Evolutionary conservation across 345 rosid species (phyloP), one percentile per base, ranked within the genome.

Genomic region (Heritiera littoralis): DNA sequence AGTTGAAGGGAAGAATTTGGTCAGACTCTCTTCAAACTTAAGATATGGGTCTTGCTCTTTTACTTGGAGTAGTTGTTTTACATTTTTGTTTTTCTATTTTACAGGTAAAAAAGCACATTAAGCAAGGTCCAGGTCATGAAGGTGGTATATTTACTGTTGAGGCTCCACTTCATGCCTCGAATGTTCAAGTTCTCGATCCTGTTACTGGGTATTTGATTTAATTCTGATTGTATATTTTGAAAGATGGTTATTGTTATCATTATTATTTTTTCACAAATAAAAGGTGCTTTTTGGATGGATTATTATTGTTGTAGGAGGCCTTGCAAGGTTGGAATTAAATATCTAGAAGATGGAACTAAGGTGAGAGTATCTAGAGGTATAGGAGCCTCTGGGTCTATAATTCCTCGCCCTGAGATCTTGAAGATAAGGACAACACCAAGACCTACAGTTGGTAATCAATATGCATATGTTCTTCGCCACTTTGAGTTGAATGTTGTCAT

Each of bases 141-240:
- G 99, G 99, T 80, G 99, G 99, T 28, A 94, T 97, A 74, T 94
- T 97, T 81, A 82, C 99, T 0, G 93, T 97, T 15, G 99, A 97
- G 84, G 99, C 98, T 69, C 99, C 98, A 72, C 87, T 97, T 71
- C 99, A 97, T 81, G 98, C 87, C 74, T 97, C 99, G 52, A 94
- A 94, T 83, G 94, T 94, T 78, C 98, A 93, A 91, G 92, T 97
- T 84, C 30, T 97, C 81, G 99, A 97, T 75, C 99, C 98, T 18
- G 86, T 87, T 61, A 97, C 98, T 32, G 98, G 94, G 99, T 97
- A 90, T 46, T 41, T 43, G 64, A 49, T 55, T 61, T 78, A 1
- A 12, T 58, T 70, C 45, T 59, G 38, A 32, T 55, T 78, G 1
- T 38, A 43, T 52, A 0, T 30, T 72, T 49, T 12, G 30, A n/a